Base-by-base conservation (phyloP, 2,329 filamentous ascomycete genomes). In the Epichloe sibirici region DNA sequence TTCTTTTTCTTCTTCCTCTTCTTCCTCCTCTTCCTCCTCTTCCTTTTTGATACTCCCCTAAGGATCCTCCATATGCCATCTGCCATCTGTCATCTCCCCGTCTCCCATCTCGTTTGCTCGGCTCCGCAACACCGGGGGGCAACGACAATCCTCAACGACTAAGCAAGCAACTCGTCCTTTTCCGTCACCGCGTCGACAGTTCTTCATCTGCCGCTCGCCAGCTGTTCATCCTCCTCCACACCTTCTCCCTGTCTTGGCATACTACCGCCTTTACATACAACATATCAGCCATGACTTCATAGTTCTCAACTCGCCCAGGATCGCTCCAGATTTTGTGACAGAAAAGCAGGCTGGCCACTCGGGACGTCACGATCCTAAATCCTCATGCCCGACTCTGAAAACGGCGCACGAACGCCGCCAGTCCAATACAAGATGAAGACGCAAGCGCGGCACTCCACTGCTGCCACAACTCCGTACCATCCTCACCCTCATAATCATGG, bases 351-450 rank as follows among this genome's bases (percentile, higher is more conserved):
- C 51, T 48, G 38, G 38, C 28, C 43, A 13, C 12, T 49, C 46
- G 23, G 23, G 17, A 43, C 39, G 51, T n/a, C 21, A 44, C 39
- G 34, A 45, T 43, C 13, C 45, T 35, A 13, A 13, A 45, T 45
- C 21, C 17, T 42, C 21, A 28, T 39, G 23, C 46, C 35, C 34
- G 28, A 55, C 57, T 66, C 31, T 25, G 66, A 66, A 57, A 60
- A 56, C 48, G 63, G 55, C 59, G 68, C 71, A 57, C 62, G 67
- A 52, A 63, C 63, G 54, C 59, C 63, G 52, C 39, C 45, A 7
- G 55, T 71, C 52, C 69, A 71, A 52, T 72, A 69, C 63, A 71
- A 68, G 45, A 75, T 77, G 72, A 77, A 73, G 63, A 70, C 74
- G 38, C 62, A 66, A 5, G 62, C 69, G 52, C 66, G 67, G 43